Conservation (phyloP, 306 rosid genomes). For the Senna tora region DNA sequence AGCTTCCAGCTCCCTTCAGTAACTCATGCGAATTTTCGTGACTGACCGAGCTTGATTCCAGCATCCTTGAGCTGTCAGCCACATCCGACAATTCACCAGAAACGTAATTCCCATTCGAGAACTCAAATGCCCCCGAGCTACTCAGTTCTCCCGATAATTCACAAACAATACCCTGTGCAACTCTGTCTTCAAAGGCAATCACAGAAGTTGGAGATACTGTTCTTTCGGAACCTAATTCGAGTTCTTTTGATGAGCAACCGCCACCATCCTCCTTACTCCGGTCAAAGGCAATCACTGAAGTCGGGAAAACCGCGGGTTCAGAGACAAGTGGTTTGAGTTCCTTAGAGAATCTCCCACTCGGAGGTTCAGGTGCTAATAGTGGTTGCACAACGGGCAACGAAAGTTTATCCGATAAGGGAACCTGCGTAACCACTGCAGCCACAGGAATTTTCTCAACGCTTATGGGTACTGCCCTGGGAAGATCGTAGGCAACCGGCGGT, state of each 20-base stretch:
- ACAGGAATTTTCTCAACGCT: constrained; percentile 67
- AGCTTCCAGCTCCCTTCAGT: constrained; percentile 44
- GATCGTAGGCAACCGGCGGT: constrained; percentile 68
- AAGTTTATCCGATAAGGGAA: constrained; percentile 49
- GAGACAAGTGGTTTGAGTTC: constrained; percentile 54
- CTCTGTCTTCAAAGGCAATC: constrained; percentile 72
- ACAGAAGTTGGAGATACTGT: constrained; percentile 81
- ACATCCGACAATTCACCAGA: constrained; percentile 74
- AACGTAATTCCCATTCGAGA: constrained; percentile 59
- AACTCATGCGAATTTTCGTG: constrained; percentile 61
- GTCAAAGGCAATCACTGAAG: constrained; percentile 72
- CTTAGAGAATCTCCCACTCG: constrained; percentile 55
- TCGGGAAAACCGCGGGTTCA: constrained; percentile 74
- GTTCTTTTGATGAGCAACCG: constrained; percentile 44
- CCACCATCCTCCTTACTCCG: constrained; percentile 47
- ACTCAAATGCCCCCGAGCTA: constrained; percentile 85
- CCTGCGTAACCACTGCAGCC: constrained; percentile 61
- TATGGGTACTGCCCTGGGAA: constrained; percentile 80
- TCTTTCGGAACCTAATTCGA: constrained; percentile 53
- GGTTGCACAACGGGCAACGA: constrained; percentile 91
- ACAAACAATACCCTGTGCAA: constrained; percentile 45
- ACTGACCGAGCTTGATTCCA: constrained; percentile 52
- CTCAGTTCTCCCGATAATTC: constrained; percentile 72
- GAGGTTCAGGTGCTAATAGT: constrained; percentile 53
- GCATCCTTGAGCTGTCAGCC: constrained; percentile 55